phyloP scores from a whole-genome alignment of 208 protist species.

The Acanthamoeba rhysodes region DNA sequence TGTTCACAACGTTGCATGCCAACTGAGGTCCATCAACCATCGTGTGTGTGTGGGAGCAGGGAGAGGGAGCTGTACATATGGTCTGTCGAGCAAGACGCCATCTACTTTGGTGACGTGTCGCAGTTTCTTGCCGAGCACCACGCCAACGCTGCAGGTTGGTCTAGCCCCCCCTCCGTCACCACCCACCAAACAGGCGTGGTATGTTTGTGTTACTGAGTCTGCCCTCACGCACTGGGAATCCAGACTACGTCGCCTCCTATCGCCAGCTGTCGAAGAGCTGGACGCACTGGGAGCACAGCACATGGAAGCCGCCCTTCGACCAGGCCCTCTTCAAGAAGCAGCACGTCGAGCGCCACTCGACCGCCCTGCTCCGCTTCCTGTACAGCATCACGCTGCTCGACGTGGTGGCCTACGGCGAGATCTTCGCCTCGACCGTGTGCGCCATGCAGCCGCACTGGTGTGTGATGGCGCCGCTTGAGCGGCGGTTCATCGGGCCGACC shows the following conservation, averaged over 20 bases:
- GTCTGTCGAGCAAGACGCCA: neutral
- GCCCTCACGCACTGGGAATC: no score
- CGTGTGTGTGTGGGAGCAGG: neutral
- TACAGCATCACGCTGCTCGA: neutral
- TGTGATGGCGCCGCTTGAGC: neutral
- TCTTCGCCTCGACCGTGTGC: neutral
- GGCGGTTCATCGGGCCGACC: neutral
- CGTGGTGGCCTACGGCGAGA: constrained; percentile 3
- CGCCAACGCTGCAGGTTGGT: neutral
- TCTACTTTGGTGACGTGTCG: neutral
- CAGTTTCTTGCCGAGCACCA: neutral
- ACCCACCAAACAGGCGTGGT: no score
- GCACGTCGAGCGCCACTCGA: neutral
- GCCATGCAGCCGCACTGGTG: neutral
- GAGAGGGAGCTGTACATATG: neutral
- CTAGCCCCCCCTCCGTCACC: no score
- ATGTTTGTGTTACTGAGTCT: no score
- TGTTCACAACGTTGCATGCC: no score
- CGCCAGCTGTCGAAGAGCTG: neutral
- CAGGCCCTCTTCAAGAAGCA: neutral
- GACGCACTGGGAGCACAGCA: neutral
- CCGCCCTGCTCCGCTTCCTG: neutral
- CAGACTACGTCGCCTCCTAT: neutral
- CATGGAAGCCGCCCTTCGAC: neutral
- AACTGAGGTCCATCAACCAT: no score